phyloP scores from a whole-genome alignment of 257 asterid species.

The Solanum arcanum region DNA sequence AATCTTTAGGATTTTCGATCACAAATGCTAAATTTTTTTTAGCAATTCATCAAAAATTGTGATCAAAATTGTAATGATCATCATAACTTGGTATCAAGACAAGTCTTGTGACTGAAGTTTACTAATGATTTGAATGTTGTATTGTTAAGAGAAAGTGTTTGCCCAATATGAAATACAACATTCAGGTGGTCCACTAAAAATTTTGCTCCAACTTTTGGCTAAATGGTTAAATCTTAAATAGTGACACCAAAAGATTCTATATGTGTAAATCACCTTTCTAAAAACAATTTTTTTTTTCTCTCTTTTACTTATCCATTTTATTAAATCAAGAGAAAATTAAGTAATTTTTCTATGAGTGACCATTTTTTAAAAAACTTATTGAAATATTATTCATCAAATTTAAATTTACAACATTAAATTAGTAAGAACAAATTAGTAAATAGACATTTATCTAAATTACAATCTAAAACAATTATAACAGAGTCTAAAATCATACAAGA shows the following conservation, averaged over 20 bases:
- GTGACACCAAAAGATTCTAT: background rate
- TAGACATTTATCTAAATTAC: background rate
- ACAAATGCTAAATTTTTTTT: no score
- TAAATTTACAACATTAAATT: background rate
- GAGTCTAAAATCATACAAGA: background rate
- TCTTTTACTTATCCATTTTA: background rate
- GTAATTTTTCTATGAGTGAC: background rate
- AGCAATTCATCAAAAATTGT: background rate
- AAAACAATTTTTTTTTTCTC: background rate
- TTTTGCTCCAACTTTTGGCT: background rate
- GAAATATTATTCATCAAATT: background rate
- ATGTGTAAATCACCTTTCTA: background rate
- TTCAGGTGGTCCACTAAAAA: background rate
- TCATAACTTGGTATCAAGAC: background rate
- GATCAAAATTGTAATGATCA: background rate
- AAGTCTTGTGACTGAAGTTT: background rate
- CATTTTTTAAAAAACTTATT: background rate
- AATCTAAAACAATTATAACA: no score
- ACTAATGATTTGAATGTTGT: no score
- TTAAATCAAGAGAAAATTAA: background rate
- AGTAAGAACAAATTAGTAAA: background rate
- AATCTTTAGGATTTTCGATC: background rate
- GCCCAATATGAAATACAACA: background rate
- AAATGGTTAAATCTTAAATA: background rate
- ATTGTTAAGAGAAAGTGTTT: background rate